Conservation (phyloP, 2,329 filamentous ascomycete species). For the Penicillium brasilianum region DNA sequence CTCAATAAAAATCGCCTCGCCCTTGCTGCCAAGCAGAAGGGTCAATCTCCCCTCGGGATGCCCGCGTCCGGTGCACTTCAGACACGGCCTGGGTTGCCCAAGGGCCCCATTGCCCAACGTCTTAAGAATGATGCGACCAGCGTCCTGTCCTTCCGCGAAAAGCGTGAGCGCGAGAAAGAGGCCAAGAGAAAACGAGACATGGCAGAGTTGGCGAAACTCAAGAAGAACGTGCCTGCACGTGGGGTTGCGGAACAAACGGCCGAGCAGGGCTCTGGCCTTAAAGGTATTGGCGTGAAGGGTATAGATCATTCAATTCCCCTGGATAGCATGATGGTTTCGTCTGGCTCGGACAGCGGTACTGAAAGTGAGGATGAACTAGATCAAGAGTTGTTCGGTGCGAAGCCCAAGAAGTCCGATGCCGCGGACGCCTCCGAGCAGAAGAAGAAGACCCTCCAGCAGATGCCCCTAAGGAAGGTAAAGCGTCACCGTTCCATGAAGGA, state of each 20-base stretch:
- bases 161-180: slow-evolving; percentile 74
- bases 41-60: slow-evolving; percentile 32
- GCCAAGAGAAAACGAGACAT: slow-evolving; percentile 75
- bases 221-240: slow-evolving; percentile 57
- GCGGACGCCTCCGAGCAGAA: slow-evolving; percentile 54
- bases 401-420: slow-evolving; percentile 45
- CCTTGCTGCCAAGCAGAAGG: slow-evolving; percentile 38
- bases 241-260: slow-evolving; percentile 61
- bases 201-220: slow-evolving; percentile 72
- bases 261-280: slow-evolving; percentile 78
- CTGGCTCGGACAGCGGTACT: slow-evolving; percentile 65
- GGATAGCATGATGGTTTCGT: slow-evolving; percentile 88
- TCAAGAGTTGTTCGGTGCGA: slow-evolving; percentile 67
- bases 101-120: slow-evolving; percentile 32
- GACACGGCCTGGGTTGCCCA: slow-evolving; percentile 33
- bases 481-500: slow-evolving; percentile 84
- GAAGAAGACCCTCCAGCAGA: slow-evolving; percentile 59
- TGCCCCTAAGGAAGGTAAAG: slow-evolving; percentile 82
- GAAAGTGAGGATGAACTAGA: slow-evolving; percentile 79
- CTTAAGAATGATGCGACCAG: slow-evolving; percentile 40
- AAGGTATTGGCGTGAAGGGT: slow-evolving; percentile 72
- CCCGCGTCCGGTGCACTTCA: slow-evolving; percentile 16
- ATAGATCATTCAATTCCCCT: slow-evolving; percentile 75
- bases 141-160: slow-evolving; percentile 69
- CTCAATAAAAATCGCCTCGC: slow-evolving; percentile 47